Conservation (phyloP, 2,329 filamentous ascomycete genomes). For the Aureobasidium sp. region DNA sequence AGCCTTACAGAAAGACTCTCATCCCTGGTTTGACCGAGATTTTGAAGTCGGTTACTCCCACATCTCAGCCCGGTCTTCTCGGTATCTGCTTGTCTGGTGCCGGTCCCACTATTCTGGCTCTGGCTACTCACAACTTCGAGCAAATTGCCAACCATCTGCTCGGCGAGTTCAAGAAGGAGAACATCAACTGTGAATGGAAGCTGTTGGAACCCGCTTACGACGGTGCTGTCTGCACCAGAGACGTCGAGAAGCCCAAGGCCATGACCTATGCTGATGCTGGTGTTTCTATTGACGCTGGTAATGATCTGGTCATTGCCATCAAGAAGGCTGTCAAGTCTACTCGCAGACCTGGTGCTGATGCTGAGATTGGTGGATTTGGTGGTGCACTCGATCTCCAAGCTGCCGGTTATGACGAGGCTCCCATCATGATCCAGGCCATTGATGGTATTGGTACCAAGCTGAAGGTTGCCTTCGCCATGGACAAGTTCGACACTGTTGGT, state of each 20-base stretch:
- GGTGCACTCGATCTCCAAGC: constrained; percentile 73
- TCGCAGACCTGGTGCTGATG: constrained; percentile 76
- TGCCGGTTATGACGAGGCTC: constrained; percentile 66
- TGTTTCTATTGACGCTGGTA: constrained; percentile 90
- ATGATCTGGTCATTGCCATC: constrained; percentile 86
- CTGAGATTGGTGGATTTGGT: constrained; percentile 91
- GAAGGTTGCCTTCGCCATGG: constrained; percentile 85
- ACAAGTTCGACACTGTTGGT: constrained; percentile 88
- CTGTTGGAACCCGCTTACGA: constrained; percentile 82
- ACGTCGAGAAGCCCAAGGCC: constrained; percentile 20
- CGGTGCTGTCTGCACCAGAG: constrained; percentile 37
- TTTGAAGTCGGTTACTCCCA: constrained; percentile 81
- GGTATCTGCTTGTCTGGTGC: constrained; percentile 94
- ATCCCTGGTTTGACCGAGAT: constrained; percentile 91
- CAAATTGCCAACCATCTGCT: constrained; percentile 69
- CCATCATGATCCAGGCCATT: constrained; percentile 85
- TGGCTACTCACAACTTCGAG: constrained; percentile 86
- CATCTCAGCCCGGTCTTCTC: constrained; percentile 76
- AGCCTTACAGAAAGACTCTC: constrained; percentile 85
- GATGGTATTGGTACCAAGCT: constrained; percentile 96
- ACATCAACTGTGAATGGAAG: constrained; percentile 78
- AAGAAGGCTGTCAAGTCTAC: constrained; percentile 85
- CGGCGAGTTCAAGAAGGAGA: constrained; percentile 60
- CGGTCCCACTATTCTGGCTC: constrained; percentile 86
- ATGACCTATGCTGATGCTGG: constrained; percentile 90